Evolutionary conservation across 495 filamentous ascomycete genomes (phyloP).

Genomic region (Trypethelium eluteriae): DNA sequence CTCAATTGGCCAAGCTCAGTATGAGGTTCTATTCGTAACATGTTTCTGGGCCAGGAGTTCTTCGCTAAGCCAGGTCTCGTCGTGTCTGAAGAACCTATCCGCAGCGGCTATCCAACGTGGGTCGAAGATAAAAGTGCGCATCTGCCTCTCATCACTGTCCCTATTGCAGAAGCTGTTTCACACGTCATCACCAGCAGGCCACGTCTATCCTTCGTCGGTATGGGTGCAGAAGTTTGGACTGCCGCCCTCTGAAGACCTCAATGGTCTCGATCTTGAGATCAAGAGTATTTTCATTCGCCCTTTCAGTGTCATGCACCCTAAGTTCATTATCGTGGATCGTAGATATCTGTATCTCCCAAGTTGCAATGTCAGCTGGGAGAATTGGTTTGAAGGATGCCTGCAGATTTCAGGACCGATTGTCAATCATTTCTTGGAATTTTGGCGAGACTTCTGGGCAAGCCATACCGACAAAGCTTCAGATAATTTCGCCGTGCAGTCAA

Average conservation of each 20-base stretch:
- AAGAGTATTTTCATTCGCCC: conserved; percentile 66
- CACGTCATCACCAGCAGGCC: conserved; percentile 47
- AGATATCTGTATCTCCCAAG: conserved; percentile 53
- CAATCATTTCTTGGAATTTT: conserved; percentile 50
- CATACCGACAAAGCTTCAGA: not conserved
- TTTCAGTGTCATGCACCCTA: conserved; percentile 70
- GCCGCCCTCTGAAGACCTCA: conserved; percentile 45
- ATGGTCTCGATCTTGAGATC: conserved; percentile 53
- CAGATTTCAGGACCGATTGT: conserved; percentile 51
- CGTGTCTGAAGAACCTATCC: conserved; percentile 48
- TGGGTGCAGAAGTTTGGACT: conserved; percentile 55
- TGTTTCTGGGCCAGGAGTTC: conserved; percentile 66
- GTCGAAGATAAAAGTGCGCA: conserved; percentile 43
- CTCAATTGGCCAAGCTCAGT: conserved; percentile 46
- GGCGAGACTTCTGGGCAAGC: conserved; percentile 46
- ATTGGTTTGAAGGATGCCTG: conserved; percentile 65
- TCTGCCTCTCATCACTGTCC: conserved; percentile 61
- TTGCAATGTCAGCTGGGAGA: conserved; percentile 70
- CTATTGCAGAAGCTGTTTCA: conserved; percentile 64
- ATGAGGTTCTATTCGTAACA: conserved; percentile 63
- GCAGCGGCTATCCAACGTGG: conserved; percentile 24
- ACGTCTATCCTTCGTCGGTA: conserved; percentile 46
- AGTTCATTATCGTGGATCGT: conserved; percentile 65
- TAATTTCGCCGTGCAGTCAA: not conserved
- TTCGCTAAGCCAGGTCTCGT: conserved; percentile 43